phyloP scores from a whole-genome alignment of 352 stramenopile genomes.

The Phytophthora palmivora region DNA sequence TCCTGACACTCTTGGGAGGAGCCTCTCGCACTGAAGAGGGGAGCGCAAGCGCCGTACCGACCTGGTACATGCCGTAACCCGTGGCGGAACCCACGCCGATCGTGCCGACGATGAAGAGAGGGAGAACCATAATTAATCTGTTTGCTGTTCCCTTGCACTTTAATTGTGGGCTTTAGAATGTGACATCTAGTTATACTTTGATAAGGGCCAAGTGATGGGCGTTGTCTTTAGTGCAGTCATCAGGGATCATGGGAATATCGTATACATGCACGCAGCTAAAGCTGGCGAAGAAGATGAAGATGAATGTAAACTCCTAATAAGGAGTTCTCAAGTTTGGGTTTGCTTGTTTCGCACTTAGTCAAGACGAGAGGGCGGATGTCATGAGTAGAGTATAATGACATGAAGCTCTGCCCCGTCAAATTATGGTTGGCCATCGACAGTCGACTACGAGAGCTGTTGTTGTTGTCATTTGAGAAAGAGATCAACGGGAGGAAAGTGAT shows the following conservation, averaged over 20 bases:
- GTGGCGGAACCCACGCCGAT: slow-evolving; percentile 50
- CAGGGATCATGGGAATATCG: too few species aligned
- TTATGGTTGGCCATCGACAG: slow-evolving; percentile 31
- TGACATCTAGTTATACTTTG: slow-evolving; percentile 6
- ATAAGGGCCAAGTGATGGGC: slow-evolving; percentile 34
- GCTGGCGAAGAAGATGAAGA: too few species aligned
- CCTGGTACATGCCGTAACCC: slow-evolving; percentile 76
- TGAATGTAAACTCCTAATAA: background rate
- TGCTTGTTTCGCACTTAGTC: slow-evolving; percentile 22
- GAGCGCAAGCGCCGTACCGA: slow-evolving; percentile 56
- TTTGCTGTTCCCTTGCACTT: slow-evolving; percentile 7
- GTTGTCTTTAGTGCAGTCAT: background rate
- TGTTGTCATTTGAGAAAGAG: slow-evolving; percentile 27
- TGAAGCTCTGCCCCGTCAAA: slow-evolving; percentile 9
- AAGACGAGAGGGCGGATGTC: slow-evolving; percentile 11
- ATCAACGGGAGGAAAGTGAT: background rate
- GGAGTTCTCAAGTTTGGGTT: background rate
- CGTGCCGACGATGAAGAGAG: slow-evolving; percentile 68
- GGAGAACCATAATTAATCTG: slow-evolving; percentile 57
- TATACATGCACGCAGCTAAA: too few species aligned
- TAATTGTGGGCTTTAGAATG: slow-evolving; percentile 24
- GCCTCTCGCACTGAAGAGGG: slow-evolving; percentile 33
- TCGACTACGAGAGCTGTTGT: background rate
- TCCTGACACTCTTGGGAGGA: slow-evolving; percentile 54
- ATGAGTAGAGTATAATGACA: slow-evolving; percentile 9